Percentiles rank a stretch among this genome's conserved stretches.
Evolutionary conservation across 1,284 basidiomycete species (phyloP).

Genomic region (Marasmius oreades): DNA sequence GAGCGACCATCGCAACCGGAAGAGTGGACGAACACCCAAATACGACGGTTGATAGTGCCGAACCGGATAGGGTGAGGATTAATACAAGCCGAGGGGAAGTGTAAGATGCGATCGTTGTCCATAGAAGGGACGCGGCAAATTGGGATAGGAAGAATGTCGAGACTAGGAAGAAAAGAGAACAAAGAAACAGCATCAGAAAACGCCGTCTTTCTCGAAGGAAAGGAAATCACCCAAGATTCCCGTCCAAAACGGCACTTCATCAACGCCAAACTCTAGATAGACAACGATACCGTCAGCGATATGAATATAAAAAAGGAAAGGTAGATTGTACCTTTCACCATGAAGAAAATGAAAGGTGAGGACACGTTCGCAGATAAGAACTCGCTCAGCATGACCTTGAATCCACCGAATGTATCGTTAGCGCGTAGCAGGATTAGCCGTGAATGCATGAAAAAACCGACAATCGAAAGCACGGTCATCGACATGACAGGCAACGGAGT

Average conservation of each 20-base stretch:
- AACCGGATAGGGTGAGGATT: slow-evolving; percentile 81
- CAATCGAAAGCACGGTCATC: background rate
- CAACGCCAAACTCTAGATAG: background rate
- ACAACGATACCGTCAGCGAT: too few relatives aligned
- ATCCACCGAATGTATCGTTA: background rate
- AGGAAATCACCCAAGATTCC: slow-evolving; percentile 41
- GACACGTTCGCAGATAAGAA: slow-evolving; percentile 1
- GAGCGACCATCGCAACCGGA: slow-evolving; percentile 80
- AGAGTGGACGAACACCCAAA: slow-evolving; percentile 89
- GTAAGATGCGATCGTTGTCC: slow-evolving; percentile 70
- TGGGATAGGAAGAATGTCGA: slow-evolving; percentile 82
- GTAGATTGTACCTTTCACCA: background rate
- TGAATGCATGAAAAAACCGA: background rate
- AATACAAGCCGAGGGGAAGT: slow-evolving; percentile 82
- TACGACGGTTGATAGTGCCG: slow-evolving; percentile 69
- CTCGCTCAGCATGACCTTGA: background rate
- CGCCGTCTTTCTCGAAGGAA: too few relatives aligned
- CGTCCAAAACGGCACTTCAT: background rate
- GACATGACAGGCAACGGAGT: background rate
- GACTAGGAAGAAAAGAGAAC: slow-evolving; percentile 37
- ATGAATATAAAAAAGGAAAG: background rate
- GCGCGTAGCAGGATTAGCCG: background rate
- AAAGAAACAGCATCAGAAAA: too few relatives aligned
- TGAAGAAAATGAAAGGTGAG: background rate
- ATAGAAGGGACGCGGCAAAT: slow-evolving; percentile 90